Evolutionary conservation across 176 grass and related monocot species (phyloP), one percentile per base, ranked within the genome.

Genomic region (Poa annua): DNA sequence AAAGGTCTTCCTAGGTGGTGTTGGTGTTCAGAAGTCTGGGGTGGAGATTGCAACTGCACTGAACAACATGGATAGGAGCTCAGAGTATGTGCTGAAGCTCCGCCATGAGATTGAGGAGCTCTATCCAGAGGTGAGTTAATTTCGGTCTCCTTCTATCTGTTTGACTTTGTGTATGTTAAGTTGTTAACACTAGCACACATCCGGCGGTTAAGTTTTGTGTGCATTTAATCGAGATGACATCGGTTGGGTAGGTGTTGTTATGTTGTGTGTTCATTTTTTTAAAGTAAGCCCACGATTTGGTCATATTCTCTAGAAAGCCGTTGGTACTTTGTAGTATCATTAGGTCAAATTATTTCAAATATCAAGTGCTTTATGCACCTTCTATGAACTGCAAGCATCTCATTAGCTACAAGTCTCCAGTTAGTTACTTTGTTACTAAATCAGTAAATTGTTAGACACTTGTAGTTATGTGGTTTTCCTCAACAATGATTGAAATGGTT

Each of bases 31-130:
- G 66, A 95, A 95, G 79, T 95, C 88, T 11, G 92, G 96, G 51
- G 92, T 80, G 38, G 96, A 98, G 85, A 93, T 98, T 71, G 87
- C 91, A 6, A 93, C 96, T 76, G 91, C 91, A 3, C 83, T 98
- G 71, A 98, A 98, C 77, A 95, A 95, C 76, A 93, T 93, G 78
- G 92, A 95, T 82, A 87, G 95, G 44, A 98, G 96, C 53, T 89
- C 96, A 62, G 92, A 93, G 54, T 95, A 98, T 84, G 92, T 95
- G 75, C 71, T 98, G 79, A 98, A 98, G 76, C 89, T 98, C 13
- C 79, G 89, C 29, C 92, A 95, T 83, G 92, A 98, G 80, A 95
- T 98, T 41, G 96, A 98, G 67, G 96, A 95, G 36, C 86, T 89
- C 14, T 93, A 87, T 79, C 20, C 64, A 8, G 83, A 98, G 96